These are phyloP conservation scores for Rusavskia elegans DNA, from an alignment of 495 filamentous ascomycete genomes.

Conservation along the genomic window DNA sequence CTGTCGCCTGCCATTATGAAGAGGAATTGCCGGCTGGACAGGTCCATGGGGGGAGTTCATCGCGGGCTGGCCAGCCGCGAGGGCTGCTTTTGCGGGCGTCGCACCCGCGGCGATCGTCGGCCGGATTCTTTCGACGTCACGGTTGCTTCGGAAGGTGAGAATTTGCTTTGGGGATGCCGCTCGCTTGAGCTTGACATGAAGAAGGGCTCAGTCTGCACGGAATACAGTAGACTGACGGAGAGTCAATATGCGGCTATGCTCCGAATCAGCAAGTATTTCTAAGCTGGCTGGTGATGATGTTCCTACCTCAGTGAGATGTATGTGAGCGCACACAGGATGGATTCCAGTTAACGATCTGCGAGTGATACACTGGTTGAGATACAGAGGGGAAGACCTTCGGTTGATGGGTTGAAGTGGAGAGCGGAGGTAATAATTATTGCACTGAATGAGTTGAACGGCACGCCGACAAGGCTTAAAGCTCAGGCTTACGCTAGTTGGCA, in stretches of 20 bases:
- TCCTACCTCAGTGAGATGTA: no score
- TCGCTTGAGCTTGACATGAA: not conserved
- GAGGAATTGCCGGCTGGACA: constrained; percentile 36
- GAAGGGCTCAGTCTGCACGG: not conserved
- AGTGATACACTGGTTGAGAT: no score
- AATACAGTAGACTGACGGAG: not conserved
- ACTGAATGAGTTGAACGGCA: no score
- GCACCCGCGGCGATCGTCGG: not conserved
- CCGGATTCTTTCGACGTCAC: not conserved
- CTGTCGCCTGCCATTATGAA: constrained; percentile 26
- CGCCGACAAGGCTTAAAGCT: no score
- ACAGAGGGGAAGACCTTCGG: no score
- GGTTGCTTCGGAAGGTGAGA: not conserved
- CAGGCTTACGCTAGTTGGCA: no score
- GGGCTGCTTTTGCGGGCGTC: constrained; percentile 2
- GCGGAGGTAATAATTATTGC: no score
- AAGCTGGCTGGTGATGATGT: no score
- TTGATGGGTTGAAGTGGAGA: no score
- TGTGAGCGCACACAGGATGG: no score
- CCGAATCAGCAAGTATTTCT: not conserved
- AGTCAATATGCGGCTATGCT: not conserved
- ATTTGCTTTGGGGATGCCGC: not conserved
- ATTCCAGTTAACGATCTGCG: no score
- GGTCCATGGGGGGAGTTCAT: constrained; percentile 28
- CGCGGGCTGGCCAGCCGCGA: constrained; percentile 20